phyloP scores from a whole-genome alignment of 768 basidiomycete genomes.

The Boletus subparvulus region DNA sequence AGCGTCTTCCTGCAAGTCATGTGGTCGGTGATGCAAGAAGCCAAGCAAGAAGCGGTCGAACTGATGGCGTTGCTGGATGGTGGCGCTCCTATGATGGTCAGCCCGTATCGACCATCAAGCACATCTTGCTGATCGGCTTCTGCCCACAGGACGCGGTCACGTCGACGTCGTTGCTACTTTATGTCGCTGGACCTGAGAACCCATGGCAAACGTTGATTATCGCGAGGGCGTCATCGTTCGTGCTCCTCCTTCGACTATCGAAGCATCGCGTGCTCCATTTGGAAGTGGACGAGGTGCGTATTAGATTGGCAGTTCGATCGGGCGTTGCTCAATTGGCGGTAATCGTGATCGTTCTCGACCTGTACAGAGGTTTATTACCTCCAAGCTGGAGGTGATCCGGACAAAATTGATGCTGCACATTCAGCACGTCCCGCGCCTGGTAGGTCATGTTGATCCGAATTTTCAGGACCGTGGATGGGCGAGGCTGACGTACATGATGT shows the following conservation, averaged over 20 bases:
- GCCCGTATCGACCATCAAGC: neutral
- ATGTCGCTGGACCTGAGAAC: neutral
- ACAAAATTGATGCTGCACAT: constrained; percentile 11
- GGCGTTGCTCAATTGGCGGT: no score
- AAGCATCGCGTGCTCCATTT: constrained; percentile 20
- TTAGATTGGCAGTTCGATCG: neutral
- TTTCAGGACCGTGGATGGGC: no score
- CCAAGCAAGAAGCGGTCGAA: constrained; percentile 18
- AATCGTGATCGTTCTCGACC: neutral
- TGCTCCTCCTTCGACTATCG: constrained; percentile 21
- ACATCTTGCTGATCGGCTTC: neutral
- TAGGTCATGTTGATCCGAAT: neutral
- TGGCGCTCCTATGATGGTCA: constrained; percentile 5
- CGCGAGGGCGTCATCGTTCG: constrained; percentile 17
- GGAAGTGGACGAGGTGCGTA: constrained; percentile 27
- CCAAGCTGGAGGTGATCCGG: constrained; percentile 23
- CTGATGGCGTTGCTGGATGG: constrained; percentile 15
- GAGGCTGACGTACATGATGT: constrained; percentile 1
- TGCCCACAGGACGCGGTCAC: constrained; percentile 6
- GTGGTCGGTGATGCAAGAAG: constrained; percentile 8
- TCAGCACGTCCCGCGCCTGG: constrained; percentile 18
- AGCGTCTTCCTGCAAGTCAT: constrained; percentile 12
- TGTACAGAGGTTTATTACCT: constrained; percentile 11
- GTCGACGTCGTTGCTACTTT: neutral
- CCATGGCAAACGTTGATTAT: constrained; percentile 22